Conservation (phyloP, 345 rosid genomes). For the Boechera divaricarpa region DNA sequence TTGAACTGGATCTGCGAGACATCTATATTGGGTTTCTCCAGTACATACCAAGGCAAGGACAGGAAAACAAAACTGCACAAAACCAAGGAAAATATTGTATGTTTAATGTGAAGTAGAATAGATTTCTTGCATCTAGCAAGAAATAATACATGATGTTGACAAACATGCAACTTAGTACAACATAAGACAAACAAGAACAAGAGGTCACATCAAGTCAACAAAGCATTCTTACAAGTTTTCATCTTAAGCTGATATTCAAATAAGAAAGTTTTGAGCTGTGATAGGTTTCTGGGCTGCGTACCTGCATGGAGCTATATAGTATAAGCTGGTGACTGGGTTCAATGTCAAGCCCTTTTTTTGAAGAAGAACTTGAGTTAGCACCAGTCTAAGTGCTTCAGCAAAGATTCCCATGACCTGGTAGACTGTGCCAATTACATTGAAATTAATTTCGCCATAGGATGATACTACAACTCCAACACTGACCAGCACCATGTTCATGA, state of each 20-base stretch:
- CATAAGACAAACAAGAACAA: neutral
- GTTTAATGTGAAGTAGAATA: neutral
- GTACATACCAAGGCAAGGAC: conserved; percentile 86
- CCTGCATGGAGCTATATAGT: conserved; percentile 99
- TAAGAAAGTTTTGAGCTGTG: conserved; percentile 7
- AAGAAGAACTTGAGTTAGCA: conserved; percentile 90
- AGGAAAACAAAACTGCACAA: conserved; percentile 85
- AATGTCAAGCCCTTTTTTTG: conserved; percentile 90
- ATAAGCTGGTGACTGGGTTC: conserved; percentile 93
- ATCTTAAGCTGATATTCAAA: conserved; percentile 16
- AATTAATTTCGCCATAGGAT: conserved; percentile 95
- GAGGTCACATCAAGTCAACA: conserved; percentile 20
- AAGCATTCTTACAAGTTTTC: neutral
- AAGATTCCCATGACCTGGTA: conserved; percentile 95
- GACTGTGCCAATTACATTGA: conserved; percentile 85
- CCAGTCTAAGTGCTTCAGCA: conserved; percentile 97
- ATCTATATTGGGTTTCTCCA: conserved; percentile 86
- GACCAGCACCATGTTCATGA: conserved; percentile 95
- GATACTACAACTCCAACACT: conserved; percentile 95
- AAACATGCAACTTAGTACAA: neutral
- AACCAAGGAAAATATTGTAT: neutral
- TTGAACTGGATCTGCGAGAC: conserved; percentile 87
- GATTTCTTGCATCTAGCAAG: conserved; percentile 16
- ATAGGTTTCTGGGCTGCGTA: conserved; percentile 37
- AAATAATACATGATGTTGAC: conserved; percentile 6